Conservation (phyloP, 345 rosid genomes). For the Rhizophora mangle region DNA sequence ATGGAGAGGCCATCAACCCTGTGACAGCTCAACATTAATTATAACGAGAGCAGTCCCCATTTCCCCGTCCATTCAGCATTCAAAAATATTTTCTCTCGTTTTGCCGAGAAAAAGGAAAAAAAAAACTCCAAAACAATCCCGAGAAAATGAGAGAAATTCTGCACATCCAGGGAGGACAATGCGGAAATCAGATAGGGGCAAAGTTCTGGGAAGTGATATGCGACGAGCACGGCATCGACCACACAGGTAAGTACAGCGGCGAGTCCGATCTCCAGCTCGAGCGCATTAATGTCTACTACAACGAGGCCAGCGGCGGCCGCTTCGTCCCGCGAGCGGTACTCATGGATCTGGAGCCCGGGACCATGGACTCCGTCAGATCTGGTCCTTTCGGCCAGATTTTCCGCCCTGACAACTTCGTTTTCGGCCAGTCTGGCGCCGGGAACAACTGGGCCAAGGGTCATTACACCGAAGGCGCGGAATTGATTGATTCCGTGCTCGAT, state of each 20-base stretch:
- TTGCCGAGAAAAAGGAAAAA: background rate
- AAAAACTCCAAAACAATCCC: background rate
- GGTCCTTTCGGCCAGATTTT: conserved; percentile 9
- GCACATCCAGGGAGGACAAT: conserved; percentile 7
- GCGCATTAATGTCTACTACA: conserved; percentile 12
- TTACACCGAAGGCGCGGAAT: conserved; percentile 1
- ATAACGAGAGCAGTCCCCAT: too few relatives aligned
- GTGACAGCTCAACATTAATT: too few relatives aligned
- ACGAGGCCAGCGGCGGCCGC: conserved; percentile 1
- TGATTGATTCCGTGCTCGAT: conserved; percentile 1
- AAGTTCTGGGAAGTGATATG: conserved; percentile 6
- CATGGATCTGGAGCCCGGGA: conserved; percentile 12
- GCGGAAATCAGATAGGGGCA: conserved; percentile 1
- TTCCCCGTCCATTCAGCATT: too few relatives aligned
- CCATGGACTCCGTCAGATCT: conserved; percentile 7
- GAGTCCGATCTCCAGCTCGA: conserved; percentile 12
- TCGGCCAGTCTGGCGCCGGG: conserved; percentile 6
- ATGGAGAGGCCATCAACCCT: too few relatives aligned
- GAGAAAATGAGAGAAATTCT: conserved; percentile 7
- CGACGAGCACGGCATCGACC: conserved; percentile 8
- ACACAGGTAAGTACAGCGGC: background rate
- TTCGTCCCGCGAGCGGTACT: conserved; percentile 11
- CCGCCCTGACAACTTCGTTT: background rate
- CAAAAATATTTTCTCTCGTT: background rate
- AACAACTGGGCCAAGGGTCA: conserved; percentile 5